Percentiles rank a stretch among this genome's conserved stretches.
Evolutionary conservation across 2,329 filamentous ascomycete species (phyloP).

Genomic region (Pseudogymnoascus sp.): DNA sequence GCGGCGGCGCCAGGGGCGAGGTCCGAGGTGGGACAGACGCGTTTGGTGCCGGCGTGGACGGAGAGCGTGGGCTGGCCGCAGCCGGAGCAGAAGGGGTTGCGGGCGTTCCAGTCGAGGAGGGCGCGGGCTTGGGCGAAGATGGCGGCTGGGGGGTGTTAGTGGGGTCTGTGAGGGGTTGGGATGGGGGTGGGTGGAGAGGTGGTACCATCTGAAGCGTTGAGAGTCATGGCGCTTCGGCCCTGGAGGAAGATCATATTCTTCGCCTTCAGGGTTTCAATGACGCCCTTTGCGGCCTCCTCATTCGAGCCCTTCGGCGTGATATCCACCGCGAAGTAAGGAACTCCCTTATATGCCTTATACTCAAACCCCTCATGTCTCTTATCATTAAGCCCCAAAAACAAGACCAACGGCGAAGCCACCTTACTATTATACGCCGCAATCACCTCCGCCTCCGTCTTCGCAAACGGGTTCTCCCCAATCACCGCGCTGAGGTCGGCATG

Average conservation of each 20-base stretch:
- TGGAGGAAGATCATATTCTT: constrained; percentile 57
- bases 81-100: constrained; percentile 84
- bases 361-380: constrained; percentile 40
- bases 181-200: neutral
- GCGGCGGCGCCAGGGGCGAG: constrained; percentile 37
- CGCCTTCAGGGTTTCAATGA: constrained; percentile 51
- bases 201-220: constrained; percentile 41
- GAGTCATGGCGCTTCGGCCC: constrained; percentile 46
- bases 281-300: constrained; percentile 50
- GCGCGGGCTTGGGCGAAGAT: constrained; percentile 85
- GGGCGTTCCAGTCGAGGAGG: constrained; percentile 85
- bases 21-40: constrained; percentile 67
- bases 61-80: constrained; percentile 79
- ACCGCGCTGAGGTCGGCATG: constrained; percentile 62
- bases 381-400: constrained; percentile 83
- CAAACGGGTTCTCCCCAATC: constrained; percentile 64
- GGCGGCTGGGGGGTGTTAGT: constrained; percentile 49
- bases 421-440: constrained; percentile 67
- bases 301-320: constrained; percentile 63
- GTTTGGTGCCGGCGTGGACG: constrained; percentile 71
- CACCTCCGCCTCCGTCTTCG: constrained; percentile 60
- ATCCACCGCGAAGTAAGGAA: constrained; percentile 84
- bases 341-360: constrained; percentile 60
- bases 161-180: neutral
- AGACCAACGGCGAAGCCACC: constrained; percentile 50